A percentile compares a stretch with the other conserved stretches of the same genome.
Evolutionary conservation across 1,139 yeast species (phyloP).

Genomic region (Candida glucosophila): DNA sequence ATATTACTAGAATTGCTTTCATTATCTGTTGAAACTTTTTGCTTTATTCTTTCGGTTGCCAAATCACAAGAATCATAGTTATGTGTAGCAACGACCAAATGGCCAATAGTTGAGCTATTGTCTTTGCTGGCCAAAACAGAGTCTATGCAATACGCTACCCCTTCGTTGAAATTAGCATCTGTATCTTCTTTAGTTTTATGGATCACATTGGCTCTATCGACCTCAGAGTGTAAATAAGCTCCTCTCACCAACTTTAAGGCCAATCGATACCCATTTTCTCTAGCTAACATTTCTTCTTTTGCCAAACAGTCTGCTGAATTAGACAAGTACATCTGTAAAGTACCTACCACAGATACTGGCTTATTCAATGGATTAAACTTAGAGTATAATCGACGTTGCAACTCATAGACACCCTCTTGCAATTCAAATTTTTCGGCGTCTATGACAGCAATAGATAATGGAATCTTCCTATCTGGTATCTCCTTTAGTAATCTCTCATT

Average conservation of each 20-base stretch:
- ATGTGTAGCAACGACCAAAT: slow-evolving; percentile 88
- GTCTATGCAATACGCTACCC: slow-evolving; percentile 56
- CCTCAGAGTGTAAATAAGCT: slow-evolving; percentile 90
- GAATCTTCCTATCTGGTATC: slow-evolving; percentile 66
- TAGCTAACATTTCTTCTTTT: slow-evolving; percentile 59
- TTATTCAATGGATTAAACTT: slow-evolving; percentile 56
- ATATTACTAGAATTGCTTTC: slow-evolving; percentile 59
- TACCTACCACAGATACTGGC: slow-evolving; percentile 73
- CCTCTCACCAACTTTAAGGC: slow-evolving; percentile 96
- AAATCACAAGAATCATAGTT: slow-evolving; percentile 70
- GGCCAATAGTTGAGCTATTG: slow-evolving; percentile 57
- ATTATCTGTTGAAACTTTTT: too few relatives aligned
- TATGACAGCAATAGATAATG: slow-evolving; percentile 77
- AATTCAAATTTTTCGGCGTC: slow-evolving; percentile 90
- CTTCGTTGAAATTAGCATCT: slow-evolving; percentile 66
- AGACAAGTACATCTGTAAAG: slow-evolving; percentile 85
- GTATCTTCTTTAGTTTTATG: slow-evolving; percentile 70
- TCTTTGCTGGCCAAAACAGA: slow-evolving; percentile 43
- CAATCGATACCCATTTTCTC: slow-evolving; percentile 53
- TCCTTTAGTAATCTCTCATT: slow-evolving; percentile 37
- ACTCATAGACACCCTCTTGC: slow-evolving; percentile 85
- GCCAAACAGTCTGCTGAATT: slow-evolving; percentile 58
- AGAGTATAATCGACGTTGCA: slow-evolving; percentile 75
- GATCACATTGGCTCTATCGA: slow-evolving; percentile 56
- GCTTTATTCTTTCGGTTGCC: slow-evolving; percentile 50